phyloP scores from a whole-genome alignment of 345 rosid species.

The Sonneratia alba region DNA sequence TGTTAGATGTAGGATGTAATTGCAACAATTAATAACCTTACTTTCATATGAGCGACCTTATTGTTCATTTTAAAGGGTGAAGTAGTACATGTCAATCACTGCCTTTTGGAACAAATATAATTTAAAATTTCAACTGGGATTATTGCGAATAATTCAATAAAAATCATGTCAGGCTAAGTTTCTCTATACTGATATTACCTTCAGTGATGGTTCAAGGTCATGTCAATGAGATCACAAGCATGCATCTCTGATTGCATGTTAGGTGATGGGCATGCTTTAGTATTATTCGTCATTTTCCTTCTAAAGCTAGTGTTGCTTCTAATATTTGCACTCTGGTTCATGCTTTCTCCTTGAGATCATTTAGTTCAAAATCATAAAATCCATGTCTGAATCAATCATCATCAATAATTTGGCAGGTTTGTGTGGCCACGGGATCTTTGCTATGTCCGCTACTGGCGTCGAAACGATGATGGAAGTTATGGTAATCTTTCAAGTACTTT shows the following conservation, averaged over 20 bases:
- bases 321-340: not conserved
- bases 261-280: not conserved
- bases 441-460: constrained; percentile 97
- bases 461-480: constrained; percentile 98
- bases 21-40: not conserved
- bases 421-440: constrained; percentile 99
- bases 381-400: not conserved
- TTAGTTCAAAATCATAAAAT: not conserved
- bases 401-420: constrained; percentile 45
- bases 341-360: not conserved
- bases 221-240: not conserved
- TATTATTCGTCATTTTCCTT: not conserved
- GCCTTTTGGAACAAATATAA: not conserved
- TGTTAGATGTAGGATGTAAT: not conserved
- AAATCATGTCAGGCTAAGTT: not conserved
- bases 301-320: not conserved
- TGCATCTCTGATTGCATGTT: not conserved
- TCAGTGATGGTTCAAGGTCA: not conserved
- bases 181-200: not conserved
- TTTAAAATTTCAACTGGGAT: not conserved
- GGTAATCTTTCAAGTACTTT: constrained; percentile 32
- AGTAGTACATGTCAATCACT: not conserved
- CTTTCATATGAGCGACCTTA: not conserved
- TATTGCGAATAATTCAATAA: not conserved
- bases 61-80: not conserved